Evolutionary conservation across 2,329 filamentous ascomycete species (phyloP).

Genomic region (Claviceps citrina): DNA sequence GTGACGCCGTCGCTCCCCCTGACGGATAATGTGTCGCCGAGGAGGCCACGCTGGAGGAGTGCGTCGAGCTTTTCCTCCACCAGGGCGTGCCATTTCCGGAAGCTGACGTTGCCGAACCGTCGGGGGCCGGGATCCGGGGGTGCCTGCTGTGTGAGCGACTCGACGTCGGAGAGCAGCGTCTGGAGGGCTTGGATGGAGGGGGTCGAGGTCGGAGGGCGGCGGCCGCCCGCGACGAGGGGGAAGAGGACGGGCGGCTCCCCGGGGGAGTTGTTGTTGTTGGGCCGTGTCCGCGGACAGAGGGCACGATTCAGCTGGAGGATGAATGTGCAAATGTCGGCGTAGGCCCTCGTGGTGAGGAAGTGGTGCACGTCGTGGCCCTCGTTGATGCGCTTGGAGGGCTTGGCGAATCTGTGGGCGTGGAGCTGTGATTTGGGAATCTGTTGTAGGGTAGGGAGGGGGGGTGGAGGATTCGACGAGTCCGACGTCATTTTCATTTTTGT

Average conservation of each 20-base stretch:
- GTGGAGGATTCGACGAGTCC: constrained; percentile 6
- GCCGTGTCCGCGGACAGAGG: constrained; percentile 55
- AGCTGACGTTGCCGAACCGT: constrained; percentile 84
- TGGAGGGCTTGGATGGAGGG: constrained; percentile 49
- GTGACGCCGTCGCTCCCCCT: constrained; percentile 19
- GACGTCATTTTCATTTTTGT: not conserved
- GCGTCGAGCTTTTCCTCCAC: constrained; percentile 42
- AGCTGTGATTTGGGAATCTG: constrained; percentile 32
- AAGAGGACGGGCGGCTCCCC: constrained; percentile 27
- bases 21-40: constrained; percentile 17
- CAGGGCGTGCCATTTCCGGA: constrained; percentile 65
- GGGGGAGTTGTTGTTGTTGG: too few relatives aligned
- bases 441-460: constrained; percentile 21
- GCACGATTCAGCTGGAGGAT: constrained; percentile 79
- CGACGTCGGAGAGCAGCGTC: constrained; percentile 48
- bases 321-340: constrained; percentile 75
- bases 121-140: constrained; percentile 76
- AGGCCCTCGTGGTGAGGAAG: constrained; percentile 70
- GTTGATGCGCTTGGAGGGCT: constrained; percentile 68
- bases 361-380: constrained; percentile 65
- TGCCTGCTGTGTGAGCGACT: constrained; percentile 55
- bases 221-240: constrained; percentile 24
- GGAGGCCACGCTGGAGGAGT: constrained; percentile 15
- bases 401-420: constrained; percentile 36
- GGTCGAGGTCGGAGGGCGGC: constrained; percentile 22